Conservation (phyloP, 176 grass and related monocot genomes). For the Eleusine coracana region DNA sequence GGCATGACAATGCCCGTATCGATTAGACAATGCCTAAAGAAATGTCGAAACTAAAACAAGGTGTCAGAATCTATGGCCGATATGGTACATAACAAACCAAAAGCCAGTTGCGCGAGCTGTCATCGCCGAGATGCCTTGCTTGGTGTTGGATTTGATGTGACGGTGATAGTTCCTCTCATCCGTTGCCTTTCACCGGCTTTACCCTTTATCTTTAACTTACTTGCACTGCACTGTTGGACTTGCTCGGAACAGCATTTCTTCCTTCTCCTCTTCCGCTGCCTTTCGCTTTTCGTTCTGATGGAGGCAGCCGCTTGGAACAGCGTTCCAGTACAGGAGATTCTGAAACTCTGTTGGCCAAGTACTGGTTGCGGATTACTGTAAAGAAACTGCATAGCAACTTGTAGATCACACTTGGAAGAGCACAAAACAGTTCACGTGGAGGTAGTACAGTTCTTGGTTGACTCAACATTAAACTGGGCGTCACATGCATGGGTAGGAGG, state of each 20-base stretch:
- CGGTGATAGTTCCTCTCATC: conserved; percentile 15
- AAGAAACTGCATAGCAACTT: background rate
- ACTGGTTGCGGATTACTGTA: background rate
- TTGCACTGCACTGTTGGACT: background rate
- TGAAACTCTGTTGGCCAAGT: background rate
- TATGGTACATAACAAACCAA: background rate
- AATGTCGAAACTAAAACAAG: background rate
- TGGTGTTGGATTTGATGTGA: background rate
- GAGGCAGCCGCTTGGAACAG: background rate
- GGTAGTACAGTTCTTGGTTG: conserved; percentile 22
- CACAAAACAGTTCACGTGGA: background rate
- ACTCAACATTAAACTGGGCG: background rate
- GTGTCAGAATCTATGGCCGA: background rate
- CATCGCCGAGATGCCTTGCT: conserved; percentile 15
- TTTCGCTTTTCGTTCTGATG: conserved; percentile 27
- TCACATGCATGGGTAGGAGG: conserved; percentile 5
- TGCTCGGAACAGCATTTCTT: conserved; percentile 19
- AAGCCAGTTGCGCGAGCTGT: background rate
- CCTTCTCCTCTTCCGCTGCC: background rate
- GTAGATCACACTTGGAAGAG: background rate
- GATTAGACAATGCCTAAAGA: background rate
- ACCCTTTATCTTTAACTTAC: conserved; percentile 16
- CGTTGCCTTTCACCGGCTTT: conserved; percentile 4
- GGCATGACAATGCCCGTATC: background rate
- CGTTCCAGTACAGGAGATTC: conserved; percentile 4